A percentile compares a stretch with the other conserved stretches of the same genome.
phyloP scores from a whole-genome alignment of 768 basidiomycete species.

The Cystobasidium tubakii region DNA sequence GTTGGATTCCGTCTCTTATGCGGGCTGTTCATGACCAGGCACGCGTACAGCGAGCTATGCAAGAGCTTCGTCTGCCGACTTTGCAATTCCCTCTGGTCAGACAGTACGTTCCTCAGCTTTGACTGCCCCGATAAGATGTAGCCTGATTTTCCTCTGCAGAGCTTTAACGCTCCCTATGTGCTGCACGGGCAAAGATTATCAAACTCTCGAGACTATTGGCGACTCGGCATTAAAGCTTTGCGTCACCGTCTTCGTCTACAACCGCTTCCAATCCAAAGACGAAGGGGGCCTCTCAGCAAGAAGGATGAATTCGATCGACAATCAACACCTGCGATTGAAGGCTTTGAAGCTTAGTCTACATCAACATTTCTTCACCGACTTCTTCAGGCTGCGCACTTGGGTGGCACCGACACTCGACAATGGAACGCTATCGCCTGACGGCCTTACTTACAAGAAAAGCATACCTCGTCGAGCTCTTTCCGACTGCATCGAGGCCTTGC shows the following conservation, averaged over 20 bases:
- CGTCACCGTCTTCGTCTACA: constrained; percentile 57
- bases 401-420: constrained; percentile 54
- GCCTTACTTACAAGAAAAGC: constrained; percentile 52
- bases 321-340: constrained; percentile 57
- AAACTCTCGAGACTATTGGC: constrained; percentile 78
- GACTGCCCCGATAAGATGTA: not conserved
- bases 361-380: constrained; percentile 61
- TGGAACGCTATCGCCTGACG: constrained; percentile 36
- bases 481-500: constrained; percentile 79
- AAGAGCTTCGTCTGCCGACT: constrained; percentile 9
- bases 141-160: constrained; percentile 49
- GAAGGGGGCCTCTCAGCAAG: constrained; percentile 73
- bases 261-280: constrained; percentile 62
- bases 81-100: constrained; percentile 26
- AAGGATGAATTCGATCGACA: constrained; percentile 63
- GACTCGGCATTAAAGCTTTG: constrained; percentile 52
- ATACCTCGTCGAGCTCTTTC: constrained; percentile 68
- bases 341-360: constrained; percentile 64
- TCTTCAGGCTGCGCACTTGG: constrained; percentile 58
- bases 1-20: constrained; percentile 26
- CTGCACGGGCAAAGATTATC: constrained; percentile 65
- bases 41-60: constrained; percentile 32
- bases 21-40: constrained; percentile 29
- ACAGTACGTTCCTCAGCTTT: constrained; percentile 9
- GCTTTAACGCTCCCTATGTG: constrained; percentile 70